Base-by-base conservation (phyloP, 2,329 filamentous ascomycete genomes). In the Colletotrichum destructivum region DNA sequence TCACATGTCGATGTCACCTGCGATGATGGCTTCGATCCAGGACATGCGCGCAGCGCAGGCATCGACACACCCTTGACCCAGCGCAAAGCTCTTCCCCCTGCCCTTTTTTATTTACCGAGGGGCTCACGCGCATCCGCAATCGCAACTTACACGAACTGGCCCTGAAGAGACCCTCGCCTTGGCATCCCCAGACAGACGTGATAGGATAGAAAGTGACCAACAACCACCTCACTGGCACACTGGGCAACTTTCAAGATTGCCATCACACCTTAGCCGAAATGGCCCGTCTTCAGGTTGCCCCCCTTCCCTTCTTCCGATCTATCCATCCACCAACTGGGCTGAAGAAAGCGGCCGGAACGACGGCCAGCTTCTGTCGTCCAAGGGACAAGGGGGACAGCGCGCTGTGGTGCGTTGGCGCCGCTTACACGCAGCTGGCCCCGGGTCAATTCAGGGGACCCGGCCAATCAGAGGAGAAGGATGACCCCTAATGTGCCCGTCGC, bases 331-430 rank as follows among this genome's bases (percentile, higher is more conserved):
- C 55, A 66, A 60, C 63, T 26, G 61, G 44, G 56, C 56, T 67
- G 62, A 52, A 26, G 42, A 62, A 57, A 62, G 21, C 44, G 38
- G 16, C 31, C 54, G 46, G 62, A 60, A 66, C 35, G 44, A 31
- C 61, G 66, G 66, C 18, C 23, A 46, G 47, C 23, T 55, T 54
- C 38, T 31, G 47, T 63, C 21, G 61, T 35, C 38, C 21, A 31
- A 54, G 49, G 23, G 40, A 55, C 61, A 21, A 42, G 38, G 35
- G 38, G n/a, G 23, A 44, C 44, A 54, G 54, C 38, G 55, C 35
- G 7, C 44, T 35, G 23, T 31, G 47, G 51, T 70, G 55, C 62
- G 15, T 38, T 63, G 69, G 69, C 64, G 65, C 65, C 57, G 65
- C 51, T 71, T 57, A 62, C 69, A 67, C 21, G 47, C 56, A 51